These are phyloP conservation scores for Sextonia rubra DNA, from an alignment of 164 flowering plant genomes.

Conservation along the genomic window DNA sequence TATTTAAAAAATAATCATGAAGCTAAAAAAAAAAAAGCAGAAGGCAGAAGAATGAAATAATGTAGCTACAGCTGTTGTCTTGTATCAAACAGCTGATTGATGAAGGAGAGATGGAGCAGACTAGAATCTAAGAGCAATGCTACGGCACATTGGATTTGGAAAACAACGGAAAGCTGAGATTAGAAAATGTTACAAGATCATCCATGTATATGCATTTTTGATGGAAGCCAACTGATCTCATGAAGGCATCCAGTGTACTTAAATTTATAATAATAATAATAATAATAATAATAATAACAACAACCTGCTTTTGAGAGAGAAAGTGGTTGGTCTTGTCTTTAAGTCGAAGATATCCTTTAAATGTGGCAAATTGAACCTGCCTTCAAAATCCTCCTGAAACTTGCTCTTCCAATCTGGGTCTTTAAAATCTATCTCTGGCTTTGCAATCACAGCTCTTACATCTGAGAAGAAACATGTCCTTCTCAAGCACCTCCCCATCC, in stretches of 20 bases:
- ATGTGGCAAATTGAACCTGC: slow-evolving; percentile 69
- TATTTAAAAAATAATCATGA: no score
- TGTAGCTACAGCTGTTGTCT: neutral
- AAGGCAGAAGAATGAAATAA: no score
- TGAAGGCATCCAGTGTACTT: slow-evolving; percentile 9
- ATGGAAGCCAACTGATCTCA: neutral
- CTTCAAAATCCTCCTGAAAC: slow-evolving; percentile 61
- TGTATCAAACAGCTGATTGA: neutral
- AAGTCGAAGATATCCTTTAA: slow-evolving; percentile 56
- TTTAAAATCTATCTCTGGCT: slow-evolving; percentile 48
- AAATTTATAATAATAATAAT: no score
- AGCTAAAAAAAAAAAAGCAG: no score
- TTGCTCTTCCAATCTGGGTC: slow-evolving; percentile 75
- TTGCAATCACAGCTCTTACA: slow-evolving; percentile 17
- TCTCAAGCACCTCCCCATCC: slow-evolving; percentile 6
- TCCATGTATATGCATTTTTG: neutral
- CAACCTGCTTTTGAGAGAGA: slow-evolving; percentile 64
- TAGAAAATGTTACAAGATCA: neutral
- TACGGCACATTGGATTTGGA: neutral
- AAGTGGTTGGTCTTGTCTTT: slow-evolving; percentile 67
- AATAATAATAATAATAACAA: no score
- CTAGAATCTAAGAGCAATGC: neutral
- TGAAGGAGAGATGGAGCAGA: neutral
- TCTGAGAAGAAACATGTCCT: neutral
- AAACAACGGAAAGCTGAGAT: neutral